phyloP scores from a whole-genome alignment of 208 protist species.

The Trypanosoma scelopori region DNA sequence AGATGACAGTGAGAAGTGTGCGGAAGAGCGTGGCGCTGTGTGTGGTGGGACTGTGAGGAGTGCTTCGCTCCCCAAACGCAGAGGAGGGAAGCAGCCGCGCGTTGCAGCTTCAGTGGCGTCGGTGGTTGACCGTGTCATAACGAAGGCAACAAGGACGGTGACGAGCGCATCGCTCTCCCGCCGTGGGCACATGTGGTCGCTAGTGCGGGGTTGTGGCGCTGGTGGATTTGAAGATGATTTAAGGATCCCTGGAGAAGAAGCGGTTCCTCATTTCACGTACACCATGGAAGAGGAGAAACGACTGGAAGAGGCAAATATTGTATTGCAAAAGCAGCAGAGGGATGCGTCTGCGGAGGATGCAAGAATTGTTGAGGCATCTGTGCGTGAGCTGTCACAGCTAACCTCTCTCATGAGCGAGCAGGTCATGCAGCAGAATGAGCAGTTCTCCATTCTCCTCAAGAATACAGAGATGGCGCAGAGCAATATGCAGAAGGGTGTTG shows the following conservation, averaged over 20 bases:
- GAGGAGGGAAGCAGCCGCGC: background rate
- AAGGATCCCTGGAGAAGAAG: background rate
- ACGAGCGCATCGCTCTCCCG: slow-evolving; percentile 5
- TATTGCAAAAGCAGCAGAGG: slow-evolving; percentile 53
- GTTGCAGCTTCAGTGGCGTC: slow-evolving; percentile 17
- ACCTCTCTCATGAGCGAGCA: slow-evolving; percentile 84
- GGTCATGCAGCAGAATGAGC: slow-evolving; percentile 81
- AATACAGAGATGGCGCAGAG: slow-evolving; percentile 68
- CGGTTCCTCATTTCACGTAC: slow-evolving; percentile 28
- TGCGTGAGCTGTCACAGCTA: slow-evolving; percentile 85
- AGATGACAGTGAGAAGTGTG: background rate
- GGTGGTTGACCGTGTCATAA: slow-evolving; percentile 30
- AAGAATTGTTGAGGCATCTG: slow-evolving; percentile 62
- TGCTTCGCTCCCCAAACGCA: background rate
- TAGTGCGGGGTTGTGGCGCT: background rate
- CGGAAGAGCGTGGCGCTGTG: background rate
- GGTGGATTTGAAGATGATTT: background rate
- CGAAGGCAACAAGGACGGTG: slow-evolving; percentile 22
- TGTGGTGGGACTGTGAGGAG: background rate
- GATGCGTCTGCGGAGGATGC: slow-evolving; percentile 65
- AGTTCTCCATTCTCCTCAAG: slow-evolving; percentile 69
- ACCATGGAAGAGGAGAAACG: slow-evolving; percentile 43
- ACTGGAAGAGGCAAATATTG: slow-evolving; percentile 42
- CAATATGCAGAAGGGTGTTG: slow-evolving; percentile 61
- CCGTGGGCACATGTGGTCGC: slow-evolving; percentile 11